A percentile compares a stretch with the other conserved stretches of the same genome.
Evolutionary conservation across 768 basidiomycete species (phyloP).

Genomic region (Pluteus cervinus): DNA sequence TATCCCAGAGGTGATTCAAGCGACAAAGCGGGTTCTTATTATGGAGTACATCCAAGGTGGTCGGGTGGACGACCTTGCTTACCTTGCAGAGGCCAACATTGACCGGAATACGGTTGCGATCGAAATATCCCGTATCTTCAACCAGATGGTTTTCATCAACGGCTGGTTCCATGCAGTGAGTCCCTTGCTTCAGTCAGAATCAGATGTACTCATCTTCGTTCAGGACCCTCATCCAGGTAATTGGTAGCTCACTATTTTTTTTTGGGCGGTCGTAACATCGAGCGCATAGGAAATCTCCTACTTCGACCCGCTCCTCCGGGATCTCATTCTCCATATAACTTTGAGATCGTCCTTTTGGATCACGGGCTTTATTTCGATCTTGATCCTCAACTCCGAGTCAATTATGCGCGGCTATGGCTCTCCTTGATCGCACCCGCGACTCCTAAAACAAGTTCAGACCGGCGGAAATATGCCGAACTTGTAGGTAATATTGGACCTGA

Average conservation of each 20-base stretch:
- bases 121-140: slow-evolving; percentile 87
- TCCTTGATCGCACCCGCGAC: slow-evolving; percentile 76
- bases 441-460: slow-evolving; percentile 52
- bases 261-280: neutral
- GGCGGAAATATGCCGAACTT: slow-evolving; percentile 81
- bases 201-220: slow-evolving; percentile 4
- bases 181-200: slow-evolving; percentile 7
- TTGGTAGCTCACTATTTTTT: slow-evolving; percentile 3
- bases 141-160: slow-evolving; percentile 92
- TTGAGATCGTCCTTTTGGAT: slow-evolving; percentile 92
- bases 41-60: slow-evolving; percentile 95
- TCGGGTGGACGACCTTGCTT: slow-evolving; percentile 82
- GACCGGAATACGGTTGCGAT: slow-evolving; percentile 92
- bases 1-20: slow-evolving; percentile 76
- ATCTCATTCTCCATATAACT: slow-evolving; percentile 84
- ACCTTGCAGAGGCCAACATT: slow-evolving; percentile 75
- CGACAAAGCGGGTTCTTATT: slow-evolving; percentile 78
- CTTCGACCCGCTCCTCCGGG: slow-evolving; percentile 65
- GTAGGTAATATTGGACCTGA: slow-evolving; percentile 90
- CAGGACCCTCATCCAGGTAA: slow-evolving; percentile 86
- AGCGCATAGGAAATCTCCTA: slow-evolving; percentile 71
- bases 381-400: slow-evolving; percentile 69
- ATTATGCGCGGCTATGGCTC: slow-evolving; percentile 88
- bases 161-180: slow-evolving; percentile 84
- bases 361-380: slow-evolving; percentile 95